Evolutionary conservation across 805 yeast genomes (phyloP).

Genomic region (Yarrowia hollandica): DNA sequence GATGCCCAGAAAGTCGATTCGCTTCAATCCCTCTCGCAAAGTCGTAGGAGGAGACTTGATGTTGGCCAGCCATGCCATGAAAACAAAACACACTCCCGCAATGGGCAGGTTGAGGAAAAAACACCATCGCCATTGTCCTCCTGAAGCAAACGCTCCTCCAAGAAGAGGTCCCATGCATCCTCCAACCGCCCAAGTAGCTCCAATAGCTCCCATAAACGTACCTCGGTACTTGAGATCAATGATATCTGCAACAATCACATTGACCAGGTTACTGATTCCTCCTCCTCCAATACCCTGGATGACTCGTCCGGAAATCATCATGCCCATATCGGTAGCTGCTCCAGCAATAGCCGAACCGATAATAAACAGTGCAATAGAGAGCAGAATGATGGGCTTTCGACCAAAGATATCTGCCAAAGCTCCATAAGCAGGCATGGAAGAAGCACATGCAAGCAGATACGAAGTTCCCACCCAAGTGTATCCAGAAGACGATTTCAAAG

Average conservation of each 20-base stretch:
- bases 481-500: conserved; percentile 47
- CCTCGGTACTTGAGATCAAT: conserved; percentile 77
- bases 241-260: conserved; percentile 74
- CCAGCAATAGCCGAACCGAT: conserved; percentile 51
- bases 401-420: conserved; percentile 55
- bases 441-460: conserved; percentile 59
- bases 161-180: conserved; percentile 58
- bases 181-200: conserved; percentile 37
- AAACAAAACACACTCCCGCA: conserved; percentile 41
- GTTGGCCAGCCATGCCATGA: conserved; percentile 35
- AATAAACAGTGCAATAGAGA: conserved; percentile 46
- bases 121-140: conserved; percentile 54
- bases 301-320: conserved; percentile 71
- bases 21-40: conserved; percentile 45
- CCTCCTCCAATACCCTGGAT: conserved; percentile 90
- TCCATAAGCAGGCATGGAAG: conserved; percentile 65
- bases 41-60: conserved; percentile 47
- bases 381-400: conserved; percentile 42
- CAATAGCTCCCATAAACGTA: conserved; percentile 69
- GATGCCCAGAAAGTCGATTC: conserved; percentile 53
- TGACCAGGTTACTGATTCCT: conserved; percentile 72
- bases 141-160: conserved; percentile 52
- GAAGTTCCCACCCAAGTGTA: conserved; percentile 66
- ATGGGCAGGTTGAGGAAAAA: conserved; percentile 53
- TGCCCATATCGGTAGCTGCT: conserved; percentile 46